Evolutionary conservation across 2,329 filamentous ascomycete species (phyloP).

Genomic region (Aspergillus ochraceus): DNA sequence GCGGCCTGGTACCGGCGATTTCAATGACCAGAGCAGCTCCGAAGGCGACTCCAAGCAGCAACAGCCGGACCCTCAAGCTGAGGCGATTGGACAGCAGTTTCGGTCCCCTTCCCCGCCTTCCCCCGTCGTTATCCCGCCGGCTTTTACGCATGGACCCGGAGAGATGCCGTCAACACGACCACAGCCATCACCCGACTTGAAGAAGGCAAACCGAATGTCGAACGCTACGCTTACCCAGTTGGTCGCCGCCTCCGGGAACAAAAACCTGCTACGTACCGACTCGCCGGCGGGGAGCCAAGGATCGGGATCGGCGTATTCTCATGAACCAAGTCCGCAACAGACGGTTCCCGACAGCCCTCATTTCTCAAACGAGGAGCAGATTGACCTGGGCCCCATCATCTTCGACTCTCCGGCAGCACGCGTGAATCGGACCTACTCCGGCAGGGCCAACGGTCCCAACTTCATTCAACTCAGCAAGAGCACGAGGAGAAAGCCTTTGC

Average conservation of each 20-base stretch:
- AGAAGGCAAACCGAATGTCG: conserved; percentile 81
- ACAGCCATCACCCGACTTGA: conserved; percentile 73
- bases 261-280: conserved; percentile 40
- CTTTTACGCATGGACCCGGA: conserved; percentile 73
- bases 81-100: conserved; percentile 36
- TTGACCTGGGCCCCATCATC: conserved; percentile 5
- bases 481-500: conserved; percentile 55
- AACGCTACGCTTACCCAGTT: conserved; percentile 78
- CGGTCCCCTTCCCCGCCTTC: conserved; percentile 64
- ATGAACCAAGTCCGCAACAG: conserved; percentile 41
- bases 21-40: conserved; percentile 41
- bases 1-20: conserved; percentile 23
- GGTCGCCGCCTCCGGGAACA: conserved; percentile 63
- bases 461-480: conserved; percentile 45
- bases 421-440: conserved; percentile 15
- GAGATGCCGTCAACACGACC: conserved; percentile 69
- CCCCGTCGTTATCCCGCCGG: conserved; percentile 75
- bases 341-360: conserved; percentile 36
- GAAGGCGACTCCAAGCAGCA: conserved; percentile 37
- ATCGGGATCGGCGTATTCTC: conserved; percentile 38
- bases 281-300: conserved; percentile 41
- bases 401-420: conserved; percentile 15
- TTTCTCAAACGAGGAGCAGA: not conserved
- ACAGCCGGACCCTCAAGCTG: conserved; percentile 21
- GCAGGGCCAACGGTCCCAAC: conserved; percentile 10